Percentiles rank a stretch among this genome's conserved stretches.
Evolutionary conservation across 768 basidiomycete genomes (phyloP).

Genomic region (Melanogaster broomeanus): DNA sequence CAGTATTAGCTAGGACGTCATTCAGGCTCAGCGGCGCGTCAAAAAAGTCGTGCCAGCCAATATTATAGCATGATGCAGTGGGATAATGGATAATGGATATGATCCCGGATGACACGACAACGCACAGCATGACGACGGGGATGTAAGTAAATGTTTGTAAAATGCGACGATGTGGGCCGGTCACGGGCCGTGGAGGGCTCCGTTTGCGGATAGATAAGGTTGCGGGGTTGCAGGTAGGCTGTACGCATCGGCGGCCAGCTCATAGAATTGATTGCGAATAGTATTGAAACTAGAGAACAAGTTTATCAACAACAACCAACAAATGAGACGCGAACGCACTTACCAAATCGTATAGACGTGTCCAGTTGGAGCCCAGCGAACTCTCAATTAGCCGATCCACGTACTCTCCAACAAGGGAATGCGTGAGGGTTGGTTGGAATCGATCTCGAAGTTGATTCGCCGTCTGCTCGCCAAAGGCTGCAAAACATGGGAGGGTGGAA

Average conservation of each 20-base stretch:
- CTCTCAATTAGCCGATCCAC: constrained; percentile 89
- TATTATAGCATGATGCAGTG: background rate
- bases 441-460: constrained; percentile 86
- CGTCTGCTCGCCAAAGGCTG: constrained; percentile 88
- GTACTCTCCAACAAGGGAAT: constrained; percentile 80
- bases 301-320: constrained; percentile 1
- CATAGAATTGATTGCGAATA: constrained; percentile 88
- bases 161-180: no score
- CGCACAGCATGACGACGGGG: background rate
- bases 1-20: no score
- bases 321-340: constrained; percentile 23
- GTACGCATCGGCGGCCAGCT: constrained; percentile 18
- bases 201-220: no score
- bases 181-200: no score
- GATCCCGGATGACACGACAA: background rate
- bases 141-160: no score
- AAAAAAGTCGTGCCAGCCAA: background rate
- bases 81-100: background rate
- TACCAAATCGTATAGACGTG: constrained; percentile 93
- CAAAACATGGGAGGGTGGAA: constrained; percentile 89
- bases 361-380: constrained; percentile 93
- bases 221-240: no score
- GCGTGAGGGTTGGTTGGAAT: constrained; percentile 89
- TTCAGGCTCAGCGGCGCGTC: background rate
- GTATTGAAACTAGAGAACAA: constrained; percentile 74